phyloP scores from a whole-genome alignment of 371 early-diverging fungal species.

The Syncephalastrum monosporum region DNA sequence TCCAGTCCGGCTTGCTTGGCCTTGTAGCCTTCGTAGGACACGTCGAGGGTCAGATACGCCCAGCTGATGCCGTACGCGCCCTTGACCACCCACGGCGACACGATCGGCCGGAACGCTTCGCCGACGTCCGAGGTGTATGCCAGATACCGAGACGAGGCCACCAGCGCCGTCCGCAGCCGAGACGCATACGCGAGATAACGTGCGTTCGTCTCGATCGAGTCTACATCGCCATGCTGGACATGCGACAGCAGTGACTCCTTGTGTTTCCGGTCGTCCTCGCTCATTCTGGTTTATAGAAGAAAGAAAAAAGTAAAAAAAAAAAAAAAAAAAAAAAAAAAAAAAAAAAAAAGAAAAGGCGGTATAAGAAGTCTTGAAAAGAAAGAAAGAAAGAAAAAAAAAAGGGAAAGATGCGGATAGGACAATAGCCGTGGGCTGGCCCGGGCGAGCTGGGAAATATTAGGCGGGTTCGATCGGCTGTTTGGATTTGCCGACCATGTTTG shows the following conservation, averaged over 20 bases:
- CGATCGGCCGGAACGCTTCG: slow-evolving; percentile 78
- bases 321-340: no score
- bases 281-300: no score
- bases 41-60: slow-evolving; percentile 65
- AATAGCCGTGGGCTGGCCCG: no score
- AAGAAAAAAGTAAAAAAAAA: no score
- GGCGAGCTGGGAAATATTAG: no score
- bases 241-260: slow-evolving; percentile 4
- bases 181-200: slow-evolving; percentile 70
- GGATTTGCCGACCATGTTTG: no score
- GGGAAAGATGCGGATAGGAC: no score
- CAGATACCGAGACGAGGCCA: slow-evolving; percentile 39
- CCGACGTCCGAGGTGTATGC: slow-evolving; percentile 57
- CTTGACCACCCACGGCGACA: slow-evolving; percentile 55
- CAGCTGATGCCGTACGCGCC: slow-evolving; percentile 68
- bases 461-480: no score
- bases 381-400: no score
- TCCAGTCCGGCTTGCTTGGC: slow-evolving; percentile 54
- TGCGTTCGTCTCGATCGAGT: slow-evolving; percentile 54
- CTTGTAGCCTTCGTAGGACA: slow-evolving; percentile 72
- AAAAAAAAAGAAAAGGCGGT: no score
- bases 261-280: no score
- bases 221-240: slow-evolving; percentile 42
- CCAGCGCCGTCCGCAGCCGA: slow-evolving; percentile 58
- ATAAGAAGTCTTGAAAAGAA: no score